Base-by-base conservation (phyloP, 2,329 filamentous ascomycete genomes). In the Dothistroma pini region DNA sequence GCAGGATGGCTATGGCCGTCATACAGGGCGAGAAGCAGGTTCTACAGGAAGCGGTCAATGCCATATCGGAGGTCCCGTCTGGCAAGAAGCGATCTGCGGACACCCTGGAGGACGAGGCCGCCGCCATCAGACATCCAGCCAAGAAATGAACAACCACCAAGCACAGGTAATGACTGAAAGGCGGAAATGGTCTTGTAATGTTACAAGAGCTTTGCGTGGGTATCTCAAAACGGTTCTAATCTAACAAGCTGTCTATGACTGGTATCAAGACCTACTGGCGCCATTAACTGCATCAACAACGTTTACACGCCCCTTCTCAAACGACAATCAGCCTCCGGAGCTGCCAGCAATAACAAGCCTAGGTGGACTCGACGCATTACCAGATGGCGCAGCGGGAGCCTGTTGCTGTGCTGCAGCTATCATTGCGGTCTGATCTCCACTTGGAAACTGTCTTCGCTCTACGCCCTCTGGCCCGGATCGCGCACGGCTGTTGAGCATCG, bases 21-120 rank as follows among this genome's bases (percentile, higher is more conserved):
- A 83, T 90, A 61, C 75, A 87, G 2, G 90, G 89, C 14, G 90
- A 93, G 75, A 91, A 91, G 73, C 80, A 81, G 66, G 78, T 93
- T 6, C 71, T 92, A 25, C 75, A 79, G 58, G 80, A 85, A 69
- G 79, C 86, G 1, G 78, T 64, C 31, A 60, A 63, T 21, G 63
- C 62, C n/a, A 52, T 70, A 4, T 57, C 62, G 34, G 63, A 66
- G 2, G 19, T 57, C 5, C 55, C 54, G n/a, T 38, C 14, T 41
- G 61, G 54, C 48, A 69, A 66, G 60, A 71, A 69, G 59, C 61
- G 66, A 51, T 50, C 60, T 25, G 65, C 63, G 16, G 64, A 67
- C 12, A 65, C 66, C 1, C 60, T 68, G 22, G 65, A 67, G 32
- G 65, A 67, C 54, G 66, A 68, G 59, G 62, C 62, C 3, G 56